Conservation (phyloP, 768 basidiomycete genomes). For the Zangia roseola region DNA sequence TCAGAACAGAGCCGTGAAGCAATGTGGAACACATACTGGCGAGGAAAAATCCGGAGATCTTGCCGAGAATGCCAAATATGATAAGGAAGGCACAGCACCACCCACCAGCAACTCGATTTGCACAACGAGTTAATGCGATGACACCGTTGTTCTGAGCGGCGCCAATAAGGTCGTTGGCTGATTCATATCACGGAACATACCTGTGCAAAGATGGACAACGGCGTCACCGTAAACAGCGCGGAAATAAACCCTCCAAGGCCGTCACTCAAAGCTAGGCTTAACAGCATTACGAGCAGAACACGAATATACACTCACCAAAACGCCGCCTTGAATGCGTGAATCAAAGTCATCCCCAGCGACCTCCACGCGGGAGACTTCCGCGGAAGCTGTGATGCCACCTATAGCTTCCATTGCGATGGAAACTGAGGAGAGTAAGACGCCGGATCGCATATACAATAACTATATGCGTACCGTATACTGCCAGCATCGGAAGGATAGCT, state of each 20-base stretch:
- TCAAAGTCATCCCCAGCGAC: slow-evolving; percentile 80
- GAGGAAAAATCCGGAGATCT: slow-evolving; percentile 81
- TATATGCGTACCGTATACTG: slow-evolving; percentile 47
- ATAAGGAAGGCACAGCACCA: slow-evolving; percentile 82
- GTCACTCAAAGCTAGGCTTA: slow-evolving; percentile 48
- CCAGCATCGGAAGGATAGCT: slow-evolving; percentile 59
- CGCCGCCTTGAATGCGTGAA: slow-evolving; percentile 78
- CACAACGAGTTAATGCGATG: slow-evolving; percentile 82
- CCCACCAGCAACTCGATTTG: slow-evolving; percentile 73
- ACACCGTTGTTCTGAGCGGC: slow-evolving; percentile 69
- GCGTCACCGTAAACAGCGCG: slow-evolving; percentile 78
- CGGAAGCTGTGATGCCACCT: slow-evolving; percentile 80
- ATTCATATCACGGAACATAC: slow-evolving; percentile 16
- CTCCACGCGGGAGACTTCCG: slow-evolving; percentile 74
- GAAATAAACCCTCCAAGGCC: slow-evolving; percentile 81
- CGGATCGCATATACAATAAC: neutral
- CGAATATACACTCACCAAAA: slow-evolving; percentile 46
- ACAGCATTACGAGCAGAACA: neutral
- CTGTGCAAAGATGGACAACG: slow-evolving; percentile 77
- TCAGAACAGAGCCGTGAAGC: neutral
- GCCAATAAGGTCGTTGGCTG: neutral
- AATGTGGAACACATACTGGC: slow-evolving; percentile 46
- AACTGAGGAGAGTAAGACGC: slow-evolving; percentile 37
- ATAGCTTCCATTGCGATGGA: slow-evolving; percentile 82
- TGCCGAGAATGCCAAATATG: slow-evolving; percentile 77